Evolutionary conservation across 257 asterid genomes (phyloP).

Genomic region (Rauvolfia tetraphylla): DNA sequence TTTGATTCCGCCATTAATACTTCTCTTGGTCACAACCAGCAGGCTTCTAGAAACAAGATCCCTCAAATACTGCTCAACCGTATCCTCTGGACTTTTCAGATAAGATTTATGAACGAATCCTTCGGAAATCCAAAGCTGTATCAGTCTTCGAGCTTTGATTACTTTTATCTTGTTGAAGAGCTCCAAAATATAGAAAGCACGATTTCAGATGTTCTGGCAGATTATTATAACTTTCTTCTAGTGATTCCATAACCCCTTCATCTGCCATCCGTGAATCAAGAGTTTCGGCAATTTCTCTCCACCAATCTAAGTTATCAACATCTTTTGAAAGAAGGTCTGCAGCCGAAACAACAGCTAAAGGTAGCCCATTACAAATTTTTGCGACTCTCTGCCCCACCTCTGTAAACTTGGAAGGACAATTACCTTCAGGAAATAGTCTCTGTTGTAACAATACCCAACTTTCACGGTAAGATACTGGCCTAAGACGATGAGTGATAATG

Average conservation of each 20-base stretch:
- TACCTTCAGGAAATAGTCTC: neutral
- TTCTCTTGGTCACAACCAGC: neutral
- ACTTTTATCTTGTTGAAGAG: conserved; percentile 7
- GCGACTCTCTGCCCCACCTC: neutral
- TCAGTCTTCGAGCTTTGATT: neutral
- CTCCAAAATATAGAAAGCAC: conserved; percentile 20
- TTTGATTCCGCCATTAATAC: too few relatives aligned
- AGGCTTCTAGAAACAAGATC: conserved; percentile 16
- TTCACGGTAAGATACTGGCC: too few relatives aligned
- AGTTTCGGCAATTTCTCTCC: conserved; percentile 3
- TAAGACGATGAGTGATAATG: neutral
- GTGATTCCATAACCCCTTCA: neutral
- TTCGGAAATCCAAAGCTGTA: conserved; percentile 12
- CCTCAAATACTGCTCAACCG: conserved; percentile 9
- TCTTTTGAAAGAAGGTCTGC: neutral
- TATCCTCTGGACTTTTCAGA: neutral
- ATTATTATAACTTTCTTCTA: neutral
- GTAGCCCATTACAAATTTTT: neutral
- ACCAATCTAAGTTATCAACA: neutral
- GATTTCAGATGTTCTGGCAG: conserved; percentile 9
- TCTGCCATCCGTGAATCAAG: neutral
- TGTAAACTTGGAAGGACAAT: neutral
- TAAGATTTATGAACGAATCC: conserved; percentile 4
- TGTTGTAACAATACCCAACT: too few relatives aligned
- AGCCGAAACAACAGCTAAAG: neutral